Conservation (phyloP, 2,329 filamentous ascomycete genomes). For the Blastomyces parvus region DNA sequence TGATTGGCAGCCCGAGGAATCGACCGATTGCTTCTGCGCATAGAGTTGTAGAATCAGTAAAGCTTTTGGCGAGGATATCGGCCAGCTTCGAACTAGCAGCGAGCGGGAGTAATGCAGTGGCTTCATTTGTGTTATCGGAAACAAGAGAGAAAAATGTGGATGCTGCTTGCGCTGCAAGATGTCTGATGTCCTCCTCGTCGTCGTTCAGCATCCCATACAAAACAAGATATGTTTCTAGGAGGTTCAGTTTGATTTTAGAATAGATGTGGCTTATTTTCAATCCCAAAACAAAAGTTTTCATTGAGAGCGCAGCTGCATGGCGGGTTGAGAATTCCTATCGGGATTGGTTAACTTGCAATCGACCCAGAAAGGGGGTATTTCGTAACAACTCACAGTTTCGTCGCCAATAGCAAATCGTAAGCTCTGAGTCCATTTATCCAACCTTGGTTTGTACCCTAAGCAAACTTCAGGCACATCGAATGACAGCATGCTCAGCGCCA, state of each 20-base stretch:
- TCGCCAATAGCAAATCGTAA: slow-evolving; percentile 33
- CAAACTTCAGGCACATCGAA: slow-evolving; percentile 11
- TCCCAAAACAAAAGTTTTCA: slow-evolving; percentile 34
- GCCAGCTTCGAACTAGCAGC: slow-evolving; percentile 38
- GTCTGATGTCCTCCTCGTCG: slow-evolving; percentile 82
- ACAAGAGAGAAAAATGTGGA: slow-evolving; percentile 31
- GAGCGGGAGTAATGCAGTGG: slow-evolving; percentile 38
- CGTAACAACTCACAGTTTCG: slow-evolving; percentile 29
- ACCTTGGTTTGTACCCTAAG: slow-evolving; percentile 17
- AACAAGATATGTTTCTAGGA: slow-evolving; percentile 52
- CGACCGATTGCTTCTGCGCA: slow-evolving; percentile 31
- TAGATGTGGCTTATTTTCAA: slow-evolving; percentile 24
- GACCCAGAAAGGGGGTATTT: neutral
- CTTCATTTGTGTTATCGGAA: slow-evolving; percentile 21
- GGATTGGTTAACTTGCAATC: neutral
- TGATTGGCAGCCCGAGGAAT: slow-evolving; percentile 26
- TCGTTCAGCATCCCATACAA: slow-evolving; percentile 74
- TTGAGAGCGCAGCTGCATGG: slow-evolving; percentile 29
- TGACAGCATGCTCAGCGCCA: slow-evolving; percentile 22
- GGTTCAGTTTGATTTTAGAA: slow-evolving; percentile 21
- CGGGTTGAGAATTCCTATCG: slow-evolving; percentile 33
- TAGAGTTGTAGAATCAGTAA: slow-evolving; percentile 26
- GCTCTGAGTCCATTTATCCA: slow-evolving; percentile 27
- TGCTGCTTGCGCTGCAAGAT: slow-evolving; percentile 44
- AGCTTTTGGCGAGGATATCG: slow-evolving; percentile 28